These are phyloP conservation scores for Lactifluus hygrophoroides DNA, from an alignment of 768 basidiomycete species.

Conservation along the genomic window DNA sequence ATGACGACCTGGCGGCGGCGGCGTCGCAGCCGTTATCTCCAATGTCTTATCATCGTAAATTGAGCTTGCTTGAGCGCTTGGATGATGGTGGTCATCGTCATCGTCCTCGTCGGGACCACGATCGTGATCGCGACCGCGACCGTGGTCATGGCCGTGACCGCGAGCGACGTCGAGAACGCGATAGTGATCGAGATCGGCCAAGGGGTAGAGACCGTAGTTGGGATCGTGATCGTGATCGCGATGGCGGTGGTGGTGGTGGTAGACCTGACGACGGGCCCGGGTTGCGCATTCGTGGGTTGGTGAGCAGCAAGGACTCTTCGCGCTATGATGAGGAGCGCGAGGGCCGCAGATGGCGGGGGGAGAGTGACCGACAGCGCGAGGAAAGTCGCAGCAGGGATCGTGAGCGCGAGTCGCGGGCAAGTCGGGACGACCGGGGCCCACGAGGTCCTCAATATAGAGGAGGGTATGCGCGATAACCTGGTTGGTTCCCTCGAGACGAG, in stretches of 20 bases:
- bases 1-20: not conserved
- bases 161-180: not conserved
- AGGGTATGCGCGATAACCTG: conserved; percentile 24
- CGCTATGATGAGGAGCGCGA: conserved; percentile 9
- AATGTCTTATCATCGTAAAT: not conserved
- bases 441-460: conserved; percentile 28
- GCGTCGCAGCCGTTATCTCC: not conserved
- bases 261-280: not conserved
- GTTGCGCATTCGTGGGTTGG: conserved; percentile 5
- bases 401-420: not conserved
- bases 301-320: not conserved
- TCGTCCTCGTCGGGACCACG: not conserved
- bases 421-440: conserved; percentile 17
- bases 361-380: conserved; percentile 10
- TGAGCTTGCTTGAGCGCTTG: conserved; percentile 11
- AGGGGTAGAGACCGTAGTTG: not conserved
- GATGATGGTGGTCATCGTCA: not conserved
- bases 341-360: conserved; percentile 8
- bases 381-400: conserved; percentile 12
- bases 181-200: conserved; percentile 6
- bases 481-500: not conserved
- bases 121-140: not conserved
- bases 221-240: conserved; percentile 16
- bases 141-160: too few species aligned
- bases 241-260: conserved; percentile 7